These are phyloP conservation scores for Trichoderma orchidacearum DNA, from an alignment of 495 filamentous ascomycete species.

Conservation along the genomic window DNA sequence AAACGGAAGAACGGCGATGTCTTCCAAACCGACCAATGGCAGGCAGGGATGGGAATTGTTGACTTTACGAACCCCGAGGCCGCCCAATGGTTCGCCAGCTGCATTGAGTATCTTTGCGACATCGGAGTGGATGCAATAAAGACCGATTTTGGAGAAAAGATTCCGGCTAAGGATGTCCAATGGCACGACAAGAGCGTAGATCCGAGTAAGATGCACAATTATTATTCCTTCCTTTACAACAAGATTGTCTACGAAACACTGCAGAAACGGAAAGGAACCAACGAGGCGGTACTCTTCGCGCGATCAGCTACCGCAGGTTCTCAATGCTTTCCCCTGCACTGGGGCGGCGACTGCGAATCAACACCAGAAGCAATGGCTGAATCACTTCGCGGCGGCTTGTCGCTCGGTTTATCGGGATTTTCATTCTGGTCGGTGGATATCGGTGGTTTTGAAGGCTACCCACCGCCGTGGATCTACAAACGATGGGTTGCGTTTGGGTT, in stretches of 20 bases:
- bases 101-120: constrained; percentile 46
- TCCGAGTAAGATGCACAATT: constrained; percentile 58
- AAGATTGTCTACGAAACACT: constrained; percentile 53
- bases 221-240: constrained; percentile 60
- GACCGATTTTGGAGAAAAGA: constrained; percentile 62
- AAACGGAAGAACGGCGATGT: constrained; percentile 56
- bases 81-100: constrained; percentile 42
- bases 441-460: constrained; percentile 58
- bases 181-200: constrained; percentile 43
- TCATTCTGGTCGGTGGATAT: constrained; percentile 61
- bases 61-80: constrained; percentile 64
- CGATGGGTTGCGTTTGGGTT: constrained; percentile 65
- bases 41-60: constrained; percentile 59
- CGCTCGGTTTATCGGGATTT: constrained; percentile 50
- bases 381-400: constrained; percentile 54
- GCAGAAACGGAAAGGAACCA: constrained; percentile 39
- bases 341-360: constrained; percentile 58
- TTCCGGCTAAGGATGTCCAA: constrained; percentile 45
- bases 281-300: constrained; percentile 53
- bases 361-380: constrained; percentile 64
- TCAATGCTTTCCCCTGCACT: constrained; percentile 53
- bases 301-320: constrained; percentile 52
- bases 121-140: constrained; percentile 58
- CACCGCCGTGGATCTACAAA: constrained; percentile 57
- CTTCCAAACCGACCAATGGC: constrained; percentile 66